phyloP scores from a whole-genome alignment of 805 yeast species.

The Saccharomycopsis guyanensis region DNA sequence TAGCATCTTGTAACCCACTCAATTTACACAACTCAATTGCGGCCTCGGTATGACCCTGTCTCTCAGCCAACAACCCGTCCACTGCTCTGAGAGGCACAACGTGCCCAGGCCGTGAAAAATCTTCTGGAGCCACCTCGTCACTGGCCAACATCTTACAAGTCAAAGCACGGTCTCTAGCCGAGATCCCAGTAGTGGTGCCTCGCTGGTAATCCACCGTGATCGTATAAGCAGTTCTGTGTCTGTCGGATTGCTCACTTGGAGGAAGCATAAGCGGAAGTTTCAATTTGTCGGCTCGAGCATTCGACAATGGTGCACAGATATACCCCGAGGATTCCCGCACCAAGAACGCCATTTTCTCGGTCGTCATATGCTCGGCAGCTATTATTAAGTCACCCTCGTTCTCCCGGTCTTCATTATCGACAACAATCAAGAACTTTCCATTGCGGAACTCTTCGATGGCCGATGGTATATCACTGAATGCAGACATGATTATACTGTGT shows the following conservation, averaged over 20 bases:
- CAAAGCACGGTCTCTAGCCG: constrained; percentile 87
- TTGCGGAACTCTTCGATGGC: constrained; percentile 28
- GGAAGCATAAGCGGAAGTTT: constrained; percentile 68
- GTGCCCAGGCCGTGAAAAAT: constrained; percentile 91
- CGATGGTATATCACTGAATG: neutral
- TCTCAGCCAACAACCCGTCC: constrained; percentile 68
- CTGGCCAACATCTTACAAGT: constrained; percentile 71
- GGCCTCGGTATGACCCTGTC: constrained; percentile 98
- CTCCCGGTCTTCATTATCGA: constrained; percentile 94
- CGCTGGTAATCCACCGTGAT: constrained; percentile 79
- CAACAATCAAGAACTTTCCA: constrained; percentile 85
- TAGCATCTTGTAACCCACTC: constrained; percentile 77
- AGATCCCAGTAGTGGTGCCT: constrained; percentile 95
- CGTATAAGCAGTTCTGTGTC: constrained; percentile 96
- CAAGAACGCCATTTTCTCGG: constrained; percentile 87
- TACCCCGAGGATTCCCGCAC: constrained; percentile 86
- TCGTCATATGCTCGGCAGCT: constrained; percentile 78
- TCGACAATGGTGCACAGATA: constrained; percentile 84
- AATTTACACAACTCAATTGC: constrained; percentile 79
- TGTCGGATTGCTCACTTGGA: constrained; percentile 49
- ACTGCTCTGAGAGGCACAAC: constrained; percentile 87
- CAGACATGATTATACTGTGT: neutral
- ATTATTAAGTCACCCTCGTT: constrained; percentile 95
- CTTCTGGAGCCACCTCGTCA: constrained; percentile 44
- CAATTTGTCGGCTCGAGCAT: constrained; percentile 68